Evolutionary conservation across 1,139 yeast species (phyloP), one percentile per base, ranked within the genome.

Genomic region (Lodderomyces oxycetoniae): DNA sequence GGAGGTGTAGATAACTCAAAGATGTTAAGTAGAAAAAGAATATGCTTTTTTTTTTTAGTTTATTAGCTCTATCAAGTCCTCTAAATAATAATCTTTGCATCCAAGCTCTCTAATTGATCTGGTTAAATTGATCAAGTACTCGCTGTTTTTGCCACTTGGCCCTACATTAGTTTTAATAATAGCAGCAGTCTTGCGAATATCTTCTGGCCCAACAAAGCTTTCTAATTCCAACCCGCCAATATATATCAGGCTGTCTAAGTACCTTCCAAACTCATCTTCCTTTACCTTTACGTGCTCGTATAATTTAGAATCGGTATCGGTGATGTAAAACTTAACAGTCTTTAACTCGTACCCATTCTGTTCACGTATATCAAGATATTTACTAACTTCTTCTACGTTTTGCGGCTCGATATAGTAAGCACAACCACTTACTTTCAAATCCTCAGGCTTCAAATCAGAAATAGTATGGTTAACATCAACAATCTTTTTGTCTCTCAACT

Each of bases 261-360:
- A 52, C 17, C 55, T 61, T 28, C 67, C 63, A 1, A 70, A 71
- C 0, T 39, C 39, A 6, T 46, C 40, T 5, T 56, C 50, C 30
- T 54, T 57, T 7, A 48, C 45, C 4, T 38, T 23, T 11, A 33
- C 28, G 3, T 39, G 40, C 5, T 26, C 44, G 2, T 45, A 48
- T 17, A 3, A 6, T 7, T 11, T 23, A 4, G 8, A 7, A 6
- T 41, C 55, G 3, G 55, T 50, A n/a, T 63, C 57, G 9, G 55
- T 47, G 23, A 81, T 62, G 41, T 71, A 70, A 50, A 87, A 87
- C 2, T 78, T 77, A 1, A 88, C 80, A n/a, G 64, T 58, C 45
- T 83, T 86, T 2, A 77, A 63, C 0, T 87, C 67, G 55, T 89
- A 89, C 0, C 97, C 97, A 50, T 87, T 88, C 53, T 88, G 87